Evolutionary conservation across 2,329 filamentous ascomycete genomes (phyloP), one percentile per base, ranked within the genome.

Genomic region (Mariannaea elegans): DNA sequence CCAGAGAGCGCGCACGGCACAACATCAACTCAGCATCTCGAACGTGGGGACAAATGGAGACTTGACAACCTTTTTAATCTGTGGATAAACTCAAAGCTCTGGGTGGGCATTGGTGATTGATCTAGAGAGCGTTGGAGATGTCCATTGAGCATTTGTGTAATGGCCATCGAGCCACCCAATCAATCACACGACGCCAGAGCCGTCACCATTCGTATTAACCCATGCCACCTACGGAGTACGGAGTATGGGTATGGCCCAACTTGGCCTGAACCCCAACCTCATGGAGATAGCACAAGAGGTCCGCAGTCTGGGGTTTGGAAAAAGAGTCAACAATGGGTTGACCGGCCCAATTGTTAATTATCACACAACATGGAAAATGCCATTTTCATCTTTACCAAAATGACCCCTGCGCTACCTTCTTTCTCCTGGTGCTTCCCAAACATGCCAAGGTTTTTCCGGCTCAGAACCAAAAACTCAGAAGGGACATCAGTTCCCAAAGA

Each of bases 171-270:
- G 39, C 50, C 50, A 46, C 41, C 46, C 39, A 54, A 54, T 46
- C 50, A 53, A 46, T 46, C 50, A 46, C 41, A 54, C 50, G 50
- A 54, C 50, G 41, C 42, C 12, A 45, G 19, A 16, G 27, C 49
- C 24, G 27, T 21, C 19, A 42, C 38, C 38, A 10, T 23, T 19
- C 10, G 21, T 29, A 18, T 45, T n/a, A 27, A 14, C 38, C 38
- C 50, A n/a, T 36, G 34, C 38, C 50, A 45, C 39, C 31, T 42
- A 32, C n/a, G n/a, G n/a, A n/a, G n/a, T n/a, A n/a, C n/a, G n/a
- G n/a, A n/a, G n/a, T n/a, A n/a, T n/a, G n/a, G n/a, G n/a, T n/a
- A 19, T 36, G 42, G 42, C 41, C 29, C 29, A 53, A 44, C 48
- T 32, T 24, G 19, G 47, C 45, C 16, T 16, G 44, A 31, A 31